Conservation (phyloP, 1,284 basidiomycete genomes). For the Waitea zeae region DNA sequence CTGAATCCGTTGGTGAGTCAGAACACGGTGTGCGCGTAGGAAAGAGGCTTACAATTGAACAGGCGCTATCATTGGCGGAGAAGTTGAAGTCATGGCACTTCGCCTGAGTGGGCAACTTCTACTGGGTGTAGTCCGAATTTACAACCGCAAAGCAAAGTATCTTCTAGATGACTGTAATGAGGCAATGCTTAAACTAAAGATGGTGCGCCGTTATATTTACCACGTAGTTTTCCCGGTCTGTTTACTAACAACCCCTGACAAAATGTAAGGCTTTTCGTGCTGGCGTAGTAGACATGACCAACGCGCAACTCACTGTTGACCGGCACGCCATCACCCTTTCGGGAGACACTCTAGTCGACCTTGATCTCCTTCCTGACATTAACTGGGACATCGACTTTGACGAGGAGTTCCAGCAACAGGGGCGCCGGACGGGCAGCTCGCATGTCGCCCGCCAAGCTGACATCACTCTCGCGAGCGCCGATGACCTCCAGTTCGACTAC, state of each 20-base stretch:
- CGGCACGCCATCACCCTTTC: slow-evolving; percentile 79
- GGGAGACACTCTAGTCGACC: slow-evolving; percentile 42
- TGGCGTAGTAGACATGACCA: slow-evolving; percentile 86
- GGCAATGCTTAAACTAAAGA: slow-evolving; percentile 86
- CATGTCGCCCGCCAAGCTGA: slow-evolving; percentile 73
- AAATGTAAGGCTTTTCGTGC: slow-evolving; percentile 79
- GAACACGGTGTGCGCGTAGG: background rate
- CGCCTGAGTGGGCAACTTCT: slow-evolving; percentile 90
- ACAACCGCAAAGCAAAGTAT: slow-evolving; percentile 95
- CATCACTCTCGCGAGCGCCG: slow-evolving; percentile 61
- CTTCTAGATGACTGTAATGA: slow-evolving; percentile 96
- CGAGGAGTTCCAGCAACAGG: slow-evolving; percentile 44
- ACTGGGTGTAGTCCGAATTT: slow-evolving; percentile 92
- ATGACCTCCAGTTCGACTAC: slow-evolving; percentile 42
- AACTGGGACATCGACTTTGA: slow-evolving; percentile 72
- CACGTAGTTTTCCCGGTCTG: background rate
- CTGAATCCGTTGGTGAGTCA: slow-evolving; percentile 76
- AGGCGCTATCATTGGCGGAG: slow-evolving; percentile 84
- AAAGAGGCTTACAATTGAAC: background rate
- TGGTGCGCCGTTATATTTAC: slow-evolving; percentile 31
- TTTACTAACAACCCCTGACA: no score
- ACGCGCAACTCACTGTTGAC: slow-evolving; percentile 79
- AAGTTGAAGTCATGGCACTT: slow-evolving; percentile 81
- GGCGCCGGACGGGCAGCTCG: slow-evolving; percentile 20
- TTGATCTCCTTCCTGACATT: slow-evolving; percentile 67